Evolutionary conservation across 495 filamentous ascomycete genomes (phyloP), one percentile per base, ranked within the genome.

Genomic region (Aspergillus kassunensis): DNA sequence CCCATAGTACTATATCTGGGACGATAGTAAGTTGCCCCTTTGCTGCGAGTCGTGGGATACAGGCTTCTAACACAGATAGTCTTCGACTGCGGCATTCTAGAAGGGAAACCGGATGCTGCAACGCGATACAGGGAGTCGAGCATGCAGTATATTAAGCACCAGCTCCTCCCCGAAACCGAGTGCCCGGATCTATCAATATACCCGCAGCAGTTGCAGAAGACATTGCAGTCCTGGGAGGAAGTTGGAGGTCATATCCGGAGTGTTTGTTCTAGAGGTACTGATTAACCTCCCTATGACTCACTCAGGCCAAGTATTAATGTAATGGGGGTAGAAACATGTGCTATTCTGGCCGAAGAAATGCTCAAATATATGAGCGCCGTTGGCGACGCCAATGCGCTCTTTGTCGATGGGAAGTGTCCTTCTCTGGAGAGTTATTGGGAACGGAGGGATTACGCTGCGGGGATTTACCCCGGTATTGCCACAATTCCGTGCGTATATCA

Each of bases 401-500:
- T 29, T 19, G n/a, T n/a, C 5, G 33, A 41, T 6, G 25, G 39
- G n/a, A 42, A 37, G n/a, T 15, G 31, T 30, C 51, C 51, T n/a
- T 54, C 43, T 10, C n/a, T 54, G 23, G 34, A 24, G 7, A 4
- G 31, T 6, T 54, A 47, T 12, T 47, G 33, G 51, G 39, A 24
- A 13, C 33, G 51, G 11, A 20, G 51, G 2, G 42, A 54, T 18
- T 35, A 44, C 18, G 45, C 51, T 4, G 51, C 51, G 12, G 51
- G 51, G 19, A 42, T 54, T 8, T 54, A 54, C 30, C 43, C 42
- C 1, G 43, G 39, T 27, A 54, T 54, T 29, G 43, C 51, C 4
- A 54, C 43, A 5, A 54, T 54, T 23, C 51, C 51, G 51, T 47
- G 25, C 5, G 51, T 54, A 3, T 1, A 34, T 53, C 24, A 12